These are phyloP conservation scores for Pisolithus orientalis DNA, from an alignment of 768 basidiomycete species.

Conservation along the genomic window DNA sequence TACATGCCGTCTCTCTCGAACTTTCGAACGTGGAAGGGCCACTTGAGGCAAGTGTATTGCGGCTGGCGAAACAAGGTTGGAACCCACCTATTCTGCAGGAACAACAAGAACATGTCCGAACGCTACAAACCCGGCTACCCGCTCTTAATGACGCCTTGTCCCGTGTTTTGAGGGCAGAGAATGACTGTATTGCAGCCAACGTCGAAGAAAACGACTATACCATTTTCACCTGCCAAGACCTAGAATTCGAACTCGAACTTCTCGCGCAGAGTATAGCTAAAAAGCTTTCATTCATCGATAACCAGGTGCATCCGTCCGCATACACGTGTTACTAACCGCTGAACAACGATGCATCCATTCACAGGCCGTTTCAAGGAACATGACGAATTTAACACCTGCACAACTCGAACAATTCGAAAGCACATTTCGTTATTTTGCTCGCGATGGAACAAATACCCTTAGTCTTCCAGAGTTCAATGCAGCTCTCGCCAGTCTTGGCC, in stretches of 20 bases:
- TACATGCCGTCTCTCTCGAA: constrained; percentile 63
- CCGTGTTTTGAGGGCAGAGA: constrained; percentile 58
- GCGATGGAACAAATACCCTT: constrained; percentile 86
- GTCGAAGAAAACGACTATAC: constrained; percentile 98
- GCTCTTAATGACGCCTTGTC: constrained; percentile 52
- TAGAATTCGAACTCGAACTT: constrained; percentile 84
- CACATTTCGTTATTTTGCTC: constrained; percentile 97
- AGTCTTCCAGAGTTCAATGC: constrained; percentile 83
- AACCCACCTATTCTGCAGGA: constrained; percentile 33
- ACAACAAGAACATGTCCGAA: constrained; percentile 64
- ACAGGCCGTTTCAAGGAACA: constrained; percentile 88
- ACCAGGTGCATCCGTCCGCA: constrained; percentile 54
- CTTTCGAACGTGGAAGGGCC: constrained; percentile 72
- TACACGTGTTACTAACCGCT: background rate
- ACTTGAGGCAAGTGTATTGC: constrained; percentile 48
- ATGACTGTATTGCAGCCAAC: constrained; percentile 77
- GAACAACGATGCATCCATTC: constrained; percentile 3
- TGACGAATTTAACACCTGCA: constrained; percentile 92
- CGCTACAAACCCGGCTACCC: constrained; percentile 64
- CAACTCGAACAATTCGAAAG: constrained; percentile 95
- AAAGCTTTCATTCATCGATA: constrained; percentile 95
- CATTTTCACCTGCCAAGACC: constrained; percentile 80
- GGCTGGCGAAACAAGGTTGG: too few relatives aligned
- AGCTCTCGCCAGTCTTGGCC: constrained; percentile 89
- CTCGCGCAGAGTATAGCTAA: constrained; percentile 75